These are phyloP conservation scores for Achaetomium macrosporum DNA, from an alignment of 2,329 filamentous ascomycete genomes.

Conservation along the genomic window DNA sequence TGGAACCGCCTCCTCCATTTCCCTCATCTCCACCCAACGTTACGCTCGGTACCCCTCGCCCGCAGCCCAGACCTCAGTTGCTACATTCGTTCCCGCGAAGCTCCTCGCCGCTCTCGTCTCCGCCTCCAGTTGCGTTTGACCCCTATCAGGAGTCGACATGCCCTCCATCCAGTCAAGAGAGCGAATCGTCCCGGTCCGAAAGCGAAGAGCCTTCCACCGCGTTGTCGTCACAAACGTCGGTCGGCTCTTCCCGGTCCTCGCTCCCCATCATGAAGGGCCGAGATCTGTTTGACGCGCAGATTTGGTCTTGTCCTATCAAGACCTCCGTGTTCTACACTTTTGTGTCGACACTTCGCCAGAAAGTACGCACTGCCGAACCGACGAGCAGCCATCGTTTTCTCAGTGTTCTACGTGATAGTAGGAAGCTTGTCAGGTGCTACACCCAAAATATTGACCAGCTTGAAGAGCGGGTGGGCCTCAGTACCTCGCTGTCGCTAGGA, in stretches of 20 bases:
- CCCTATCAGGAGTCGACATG: slow-evolving; percentile 35
- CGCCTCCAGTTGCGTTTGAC: slow-evolving; percentile 48
- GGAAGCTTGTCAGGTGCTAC: slow-evolving; percentile 65
- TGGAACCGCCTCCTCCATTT: not conserved
- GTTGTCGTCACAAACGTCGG: slow-evolving; percentile 29
- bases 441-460: slow-evolving; percentile 72
- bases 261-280: slow-evolving; percentile 62
- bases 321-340: slow-evolving; percentile 70
- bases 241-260: slow-evolving; percentile 27
- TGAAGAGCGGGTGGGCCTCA: slow-evolving; percentile 63
- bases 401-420: slow-evolving; percentile 57
- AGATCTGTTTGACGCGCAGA: slow-evolving; percentile 64
- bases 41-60: slow-evolving; percentile 23
- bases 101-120: slow-evolving; percentile 54
- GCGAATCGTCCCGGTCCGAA: slow-evolving; percentile 40
- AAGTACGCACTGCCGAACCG: slow-evolving; percentile 56
- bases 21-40: slow-evolving; percentile 21
- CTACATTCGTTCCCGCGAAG: slow-evolving; percentile 25
- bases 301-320: slow-evolving; percentile 62
- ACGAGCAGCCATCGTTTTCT: slow-evolving; percentile 66
- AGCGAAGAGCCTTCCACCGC: slow-evolving; percentile 37
- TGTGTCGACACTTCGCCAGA: slow-evolving; percentile 60
- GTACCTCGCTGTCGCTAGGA: slow-evolving; percentile 55
- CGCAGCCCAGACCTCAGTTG: slow-evolving; percentile 18
- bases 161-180: slow-evolving; percentile 24